Base-by-base conservation (phyloP, 306 rosid genomes). In the Trichosanthes truncata region DNA sequence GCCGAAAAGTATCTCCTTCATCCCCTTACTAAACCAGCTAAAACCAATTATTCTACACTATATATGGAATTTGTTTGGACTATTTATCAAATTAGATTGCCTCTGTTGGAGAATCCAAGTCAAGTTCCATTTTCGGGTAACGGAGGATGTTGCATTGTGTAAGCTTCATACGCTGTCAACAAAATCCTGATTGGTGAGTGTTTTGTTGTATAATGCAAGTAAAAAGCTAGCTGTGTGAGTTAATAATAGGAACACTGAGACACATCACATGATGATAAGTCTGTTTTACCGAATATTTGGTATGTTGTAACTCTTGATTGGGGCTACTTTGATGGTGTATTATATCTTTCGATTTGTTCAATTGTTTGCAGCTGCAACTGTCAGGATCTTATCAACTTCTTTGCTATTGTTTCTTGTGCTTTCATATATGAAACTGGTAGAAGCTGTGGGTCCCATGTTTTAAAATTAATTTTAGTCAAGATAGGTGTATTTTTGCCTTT, bases 151-250 rank as follows among this genome's bases (percentile, higher is more conserved):
- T 2, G 45, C 43, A 36, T 18, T 7, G 49, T 36, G 33, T 38
- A 67, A 67, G 14, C 76, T 71, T 29, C 40, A 26, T 26, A 26
- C 53, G 20, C 36, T 21, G 76, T 69, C 33, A 69, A 69, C 53
- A 6, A 21, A 12, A 43, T 25, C 20, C 77, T 6, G 77, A 29
- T 23, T 45, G 7, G 77, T 45, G 57, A 69, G 77, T 73, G 59
- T 48, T 25, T 68, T 73, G 23, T 73, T 73, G 77, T 73, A 73
- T 29, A 25, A 73, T 73, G 77, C 77, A 45, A 14, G 73, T 66
- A 5, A 45, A 71, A 23, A 13, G 51, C 18, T 71, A 45, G 57
- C 21, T 21, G 77, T 71, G 18, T 71, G 77, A 45, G 40, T 23
- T 3, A 71, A 45, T 23, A 43, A 36, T 23, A 5, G 7, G 17